Base-by-base conservation (phyloP, 306 rosid species). In the Trifolium subterraneum region DNA sequence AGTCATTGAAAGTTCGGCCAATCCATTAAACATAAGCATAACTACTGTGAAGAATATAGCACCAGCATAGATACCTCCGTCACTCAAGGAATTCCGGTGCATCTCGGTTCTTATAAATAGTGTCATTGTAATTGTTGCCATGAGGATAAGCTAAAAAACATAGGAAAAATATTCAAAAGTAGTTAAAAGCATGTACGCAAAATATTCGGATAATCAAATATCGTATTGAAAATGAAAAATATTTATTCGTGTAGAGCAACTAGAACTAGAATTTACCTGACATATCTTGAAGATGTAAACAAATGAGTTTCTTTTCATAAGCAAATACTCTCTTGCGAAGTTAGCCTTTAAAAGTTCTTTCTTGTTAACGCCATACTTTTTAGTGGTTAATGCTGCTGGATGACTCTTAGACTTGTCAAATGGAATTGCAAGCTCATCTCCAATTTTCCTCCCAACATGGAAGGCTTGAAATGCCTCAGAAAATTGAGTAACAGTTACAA, bases 31-130 rank as follows among this genome's bases (percentile, higher is more conserved):
- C 71, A 66, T 66, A 42, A 66, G 13, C 36, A 39, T 66, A 20
- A 66, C 36, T 8, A 66, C 33, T 25, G 71, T 8, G 38, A 66
- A 66, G 42, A 66, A 66, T 39, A 66, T 3, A 22, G 71, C 71
- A 42, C 71, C 71, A 42, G 55, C n/a, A 5, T 72, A 83, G 47
- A 86, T 45, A 62, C 82, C 86, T 10, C 90, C 97, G 63, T 83
- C 90, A 8, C 55, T 58, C 7, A 42, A 10, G 2, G 69, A 16
- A 10, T 65, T 52, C 1, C 19, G 87, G 69, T 78, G 88, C 95
- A 89, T 89, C 71, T 86, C 75, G 12, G 97, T 91, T 58, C 95
- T 81, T 25, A 86, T 4, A 83, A 91, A 89, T 5, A 87, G 52
- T 11, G 93, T 91, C 81, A 83, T 77, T 9, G 82, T 10, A 39